Evolutionary conservation across 2,329 filamentous ascomycete genomes (phyloP).

Genomic region (Keithomyces neogunnii): DNA sequence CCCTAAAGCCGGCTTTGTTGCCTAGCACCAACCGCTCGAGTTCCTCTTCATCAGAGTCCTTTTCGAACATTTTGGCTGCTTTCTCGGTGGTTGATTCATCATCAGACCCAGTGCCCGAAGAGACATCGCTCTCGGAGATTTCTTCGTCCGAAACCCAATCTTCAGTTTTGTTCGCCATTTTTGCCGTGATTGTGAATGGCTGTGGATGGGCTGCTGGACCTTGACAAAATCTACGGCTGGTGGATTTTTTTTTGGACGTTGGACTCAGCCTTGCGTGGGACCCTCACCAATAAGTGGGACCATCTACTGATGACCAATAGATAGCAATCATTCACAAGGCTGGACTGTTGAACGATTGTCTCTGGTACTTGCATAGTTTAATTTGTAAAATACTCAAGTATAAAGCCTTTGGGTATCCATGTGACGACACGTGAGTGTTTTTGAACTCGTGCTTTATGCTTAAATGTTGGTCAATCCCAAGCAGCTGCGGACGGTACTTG

Average conservation of each 20-base stretch:
- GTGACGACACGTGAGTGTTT: too few species aligned
- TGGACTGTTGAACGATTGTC: not conserved
- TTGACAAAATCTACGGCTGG: conserved; percentile 12
- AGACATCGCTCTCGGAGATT: conserved; percentile 19
- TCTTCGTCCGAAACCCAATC: conserved; percentile 18
- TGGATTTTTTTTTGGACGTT: conserved; percentile 23
- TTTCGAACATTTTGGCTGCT: conserved; percentile 39
- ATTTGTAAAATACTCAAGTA: too few species aligned
- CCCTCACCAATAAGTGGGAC: not conserved
- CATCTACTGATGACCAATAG: not conserved
- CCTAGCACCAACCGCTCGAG: conserved; percentile 86
- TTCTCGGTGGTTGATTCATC: conserved; percentile 19
- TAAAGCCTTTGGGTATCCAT: too few species aligned
- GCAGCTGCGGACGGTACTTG: too few species aligned
- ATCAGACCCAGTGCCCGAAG: conserved; percentile 20
- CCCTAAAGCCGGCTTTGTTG: conserved; percentile 72
- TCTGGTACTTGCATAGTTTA: too few species aligned
- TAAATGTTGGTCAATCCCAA: too few species aligned
- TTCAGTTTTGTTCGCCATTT: conserved; percentile 24
- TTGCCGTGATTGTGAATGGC: conserved; percentile 4
- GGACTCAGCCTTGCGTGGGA: conserved; percentile 20
- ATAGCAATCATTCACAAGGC: not conserved
- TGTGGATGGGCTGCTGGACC: not conserved
- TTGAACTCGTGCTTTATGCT: too few species aligned
- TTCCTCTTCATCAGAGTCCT: conserved; percentile 76